These are phyloP conservation scores for Rutidosis leptorrhynchoides DNA, from an alignment of 129 eudicot genomes.

Conservation along the genomic window DNA sequence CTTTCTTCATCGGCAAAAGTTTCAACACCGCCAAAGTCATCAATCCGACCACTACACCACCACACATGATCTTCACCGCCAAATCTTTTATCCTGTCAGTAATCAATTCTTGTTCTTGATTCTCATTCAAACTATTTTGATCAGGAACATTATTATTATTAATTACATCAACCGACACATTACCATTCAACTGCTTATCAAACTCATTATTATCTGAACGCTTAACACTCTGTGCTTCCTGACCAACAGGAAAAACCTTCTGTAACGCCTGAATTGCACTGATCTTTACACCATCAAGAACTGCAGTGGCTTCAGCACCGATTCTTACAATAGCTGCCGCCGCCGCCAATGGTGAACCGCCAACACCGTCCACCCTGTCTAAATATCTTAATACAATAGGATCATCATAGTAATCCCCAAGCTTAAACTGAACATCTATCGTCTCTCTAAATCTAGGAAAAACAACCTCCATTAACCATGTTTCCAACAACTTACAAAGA, in stretches of 20 bases:
- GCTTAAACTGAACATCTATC: slow-evolving; percentile 57
- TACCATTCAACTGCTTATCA: slow-evolving; percentile 22
- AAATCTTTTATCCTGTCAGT: slow-evolving; percentile 70
- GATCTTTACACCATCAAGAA: slow-evolving; percentile 69
- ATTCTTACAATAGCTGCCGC: slow-evolving; percentile 93
- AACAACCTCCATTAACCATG: slow-evolving; percentile 95
- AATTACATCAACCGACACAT: slow-evolving; percentile 16
- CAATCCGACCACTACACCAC: slow-evolving; percentile 79
- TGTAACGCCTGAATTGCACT: slow-evolving; percentile 77
- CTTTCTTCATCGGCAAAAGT: slow-evolving; percentile 45
- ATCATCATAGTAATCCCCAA: slow-evolving; percentile 96
- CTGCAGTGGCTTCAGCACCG: slow-evolving; percentile 96
- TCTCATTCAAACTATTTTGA: slow-evolving; percentile 36
- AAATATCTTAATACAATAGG: slow-evolving; percentile 78
- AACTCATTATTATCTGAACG: slow-evolving; percentile 38
- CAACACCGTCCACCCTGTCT: slow-evolving; percentile 74
- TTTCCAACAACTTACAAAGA: slow-evolving; percentile 82
- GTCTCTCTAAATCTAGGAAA: slow-evolving; percentile 94
- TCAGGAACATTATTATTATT: slow-evolving; percentile 27
- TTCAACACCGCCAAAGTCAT: slow-evolving; percentile 67
- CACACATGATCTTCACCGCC: slow-evolving; percentile 85
- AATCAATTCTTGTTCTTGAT: slow-evolving; percentile 58
- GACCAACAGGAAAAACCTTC: slow-evolving; percentile 79
- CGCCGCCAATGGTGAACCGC: slow-evolving; percentile 86
- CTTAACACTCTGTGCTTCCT: slow-evolving; percentile 47